Evolutionary conservation across 1,284 basidiomycete species (phyloP).

Genomic region (Peniophora sp.): DNA sequence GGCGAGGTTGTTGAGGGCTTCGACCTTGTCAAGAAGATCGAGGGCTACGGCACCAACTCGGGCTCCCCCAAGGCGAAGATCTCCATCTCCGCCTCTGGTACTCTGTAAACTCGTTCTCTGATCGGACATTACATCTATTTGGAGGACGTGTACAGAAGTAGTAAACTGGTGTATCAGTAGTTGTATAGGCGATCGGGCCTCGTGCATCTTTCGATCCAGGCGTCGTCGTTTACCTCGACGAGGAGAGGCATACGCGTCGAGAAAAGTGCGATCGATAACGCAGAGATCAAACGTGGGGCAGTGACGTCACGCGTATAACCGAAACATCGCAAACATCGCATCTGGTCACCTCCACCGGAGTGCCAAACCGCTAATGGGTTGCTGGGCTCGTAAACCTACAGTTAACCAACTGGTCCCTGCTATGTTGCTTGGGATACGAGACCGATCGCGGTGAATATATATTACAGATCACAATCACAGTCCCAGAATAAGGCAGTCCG

Average conservation of each 20-base stretch:
- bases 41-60: slow-evolving; percentile 43
- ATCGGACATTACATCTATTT: background rate
- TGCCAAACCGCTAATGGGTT: background rate
- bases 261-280: slow-evolving; percentile 1
- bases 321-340: no score
- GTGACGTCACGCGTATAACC: no score
- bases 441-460: background rate
- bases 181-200: background rate
- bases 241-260: background rate
- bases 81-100: slow-evolving; percentile 46
- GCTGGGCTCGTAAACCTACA: no score
- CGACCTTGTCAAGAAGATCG: slow-evolving; percentile 60
- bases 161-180: background rate
- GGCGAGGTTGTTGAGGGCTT: slow-evolving; percentile 60
- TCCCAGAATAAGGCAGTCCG: background rate
- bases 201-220: background rate
- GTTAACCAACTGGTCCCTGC: no score
- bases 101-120: slow-evolving; percentile 24
- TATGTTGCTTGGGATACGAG: no score
- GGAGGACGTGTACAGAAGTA: background rate
- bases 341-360: background rate
- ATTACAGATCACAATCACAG: background rate
- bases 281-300: no score
- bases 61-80: slow-evolving; percentile 42
- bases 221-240: background rate